Evolutionary conservation across 352 stramenopile species (phyloP), one percentile per base, ranked within the genome.

Genomic region (Pythium phragmiticola): DNA sequence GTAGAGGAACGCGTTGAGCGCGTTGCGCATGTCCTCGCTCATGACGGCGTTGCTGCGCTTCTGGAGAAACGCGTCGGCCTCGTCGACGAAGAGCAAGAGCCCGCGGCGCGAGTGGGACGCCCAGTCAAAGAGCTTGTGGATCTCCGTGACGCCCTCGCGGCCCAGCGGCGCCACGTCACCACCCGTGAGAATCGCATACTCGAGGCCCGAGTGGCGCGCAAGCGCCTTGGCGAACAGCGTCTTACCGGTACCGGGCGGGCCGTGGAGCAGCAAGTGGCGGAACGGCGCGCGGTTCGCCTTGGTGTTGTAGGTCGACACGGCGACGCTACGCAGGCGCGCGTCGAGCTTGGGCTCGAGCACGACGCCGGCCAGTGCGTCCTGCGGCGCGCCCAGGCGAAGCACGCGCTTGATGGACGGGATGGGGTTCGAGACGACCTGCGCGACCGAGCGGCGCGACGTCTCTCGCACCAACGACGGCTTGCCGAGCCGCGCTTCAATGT

Each of bases 71-170:
- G 97, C 97, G 85, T 99, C 98, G 52, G 97, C 97, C 74, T 99
- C 98, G 73, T 99, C 98, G 5, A 99, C 94, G 71, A 99, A 99
- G 6, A 99, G 77, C 57, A 99, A 68, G 66, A 99, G 74, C 51
- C 98, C 98, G 39, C 92, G 92, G 51, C 88, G 84, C 66, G 84
- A 96, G 60, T 97, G 98, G 72, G 97, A 97, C 37, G 97, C 96
- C 97, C 97, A 99, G 78, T 99, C 97, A 74, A 99, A 99, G n/a
- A 99, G 74, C 78, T 98, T 98, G 82, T 99, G 97, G 72, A 99
- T 98, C 88, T 99, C 97, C 34, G 97, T 99, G 17, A 99, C 97
- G 43, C 94, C 97, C 75, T 99, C 96, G 28, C 82, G 82, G 45
- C 97, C 97, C 43, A 99, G 82, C n/a, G 98, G 97, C 11, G 95